Evolutionary conservation across 352 stramenopile species (phyloP), one percentile per base, ranked within the genome.

Genomic region (Pythium biforme): DNA sequence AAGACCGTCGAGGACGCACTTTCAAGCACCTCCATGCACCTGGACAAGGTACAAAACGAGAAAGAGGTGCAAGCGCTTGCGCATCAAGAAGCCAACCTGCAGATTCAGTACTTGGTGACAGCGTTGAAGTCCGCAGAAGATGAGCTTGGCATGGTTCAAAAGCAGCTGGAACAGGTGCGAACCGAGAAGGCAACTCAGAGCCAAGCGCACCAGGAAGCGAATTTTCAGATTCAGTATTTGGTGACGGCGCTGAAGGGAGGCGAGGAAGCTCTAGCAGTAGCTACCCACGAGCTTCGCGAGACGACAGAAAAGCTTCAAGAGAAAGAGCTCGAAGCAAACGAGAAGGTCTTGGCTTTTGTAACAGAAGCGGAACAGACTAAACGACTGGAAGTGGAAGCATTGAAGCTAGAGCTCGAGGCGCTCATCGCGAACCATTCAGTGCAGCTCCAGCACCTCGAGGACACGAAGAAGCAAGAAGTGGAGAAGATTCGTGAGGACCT

Each of bases 161-260:
- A 7, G 9, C 37, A 43, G 17, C 37, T 43, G 15, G 17, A 43
- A n/a, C 37, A 43, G n/a, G 37, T n/a, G 2, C 37, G 17, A 43
- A n/a, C 11, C 6, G 49, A 58, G 14, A 58, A 59, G 29, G 34
- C 39, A 33, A 23, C 27, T 1, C 20, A 65, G 23, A 14, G 2
- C 2, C 50, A 55, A 31, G 55, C 45, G 0, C 37, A 50, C 26
- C 12, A 49, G 19, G 52, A 59, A 26, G 53, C 37, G 7, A 60
- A 60, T 27, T 10, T 39, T 17, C 37, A 48, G 15, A 34, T 50
- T 15, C 25, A 48, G 53, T 50, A 51, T 23, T 23, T 51, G 37
- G 34, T 60, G 11, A 27, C 31, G 10, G 11, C 19, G 14, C 53
- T 68, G 1, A 68, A 68, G 29, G 11, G 27, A 47, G 25, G n/a